These are phyloP conservation scores for Yarrowia phangngaensis DNA, from an alignment of 805 yeast genomes.

Conservation along the genomic window DNA sequence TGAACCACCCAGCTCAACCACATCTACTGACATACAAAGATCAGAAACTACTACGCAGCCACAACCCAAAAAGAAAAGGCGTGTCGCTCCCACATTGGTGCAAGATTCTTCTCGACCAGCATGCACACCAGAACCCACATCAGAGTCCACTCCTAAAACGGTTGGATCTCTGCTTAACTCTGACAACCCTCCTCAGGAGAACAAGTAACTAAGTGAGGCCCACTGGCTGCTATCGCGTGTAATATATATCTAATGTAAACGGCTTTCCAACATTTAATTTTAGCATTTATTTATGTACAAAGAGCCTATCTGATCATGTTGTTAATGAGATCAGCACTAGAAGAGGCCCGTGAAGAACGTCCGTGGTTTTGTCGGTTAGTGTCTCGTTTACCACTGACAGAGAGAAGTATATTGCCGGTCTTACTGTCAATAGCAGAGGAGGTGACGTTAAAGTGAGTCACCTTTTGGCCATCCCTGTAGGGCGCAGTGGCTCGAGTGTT, in stretches of 20 bases:
- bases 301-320: constrained; percentile 25
- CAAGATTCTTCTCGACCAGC: too few species aligned
- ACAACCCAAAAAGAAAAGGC: constrained; percentile 38
- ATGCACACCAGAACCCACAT: too few species aligned
- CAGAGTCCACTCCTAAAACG: too few species aligned
- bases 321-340: constrained; percentile 21
- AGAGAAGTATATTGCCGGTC: constrained; percentile 10
- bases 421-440: constrained; percentile 16
- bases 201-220: too few species aligned
- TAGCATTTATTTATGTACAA: constrained; percentile 21
- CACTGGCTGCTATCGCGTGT: too few species aligned
- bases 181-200: too few species aligned
- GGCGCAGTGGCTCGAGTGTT: constrained; percentile 20
- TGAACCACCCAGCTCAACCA: constrained; percentile 22
- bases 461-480: constrained; percentile 11
- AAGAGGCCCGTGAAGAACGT: constrained; percentile 16
- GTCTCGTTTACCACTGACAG: constrained; percentile 24
- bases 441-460: constrained; percentile 14
- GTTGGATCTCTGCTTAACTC: too few species aligned
- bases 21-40: constrained; percentile 18
- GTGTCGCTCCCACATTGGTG: constrained; percentile 42
- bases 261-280: too few species aligned
- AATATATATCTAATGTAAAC: too few species aligned
- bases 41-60: constrained; percentile 1
- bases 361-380: constrained; percentile 2